Base-by-base conservation (phyloP, 257 asterid genomes). In the Linaria vulgaris region DNA sequence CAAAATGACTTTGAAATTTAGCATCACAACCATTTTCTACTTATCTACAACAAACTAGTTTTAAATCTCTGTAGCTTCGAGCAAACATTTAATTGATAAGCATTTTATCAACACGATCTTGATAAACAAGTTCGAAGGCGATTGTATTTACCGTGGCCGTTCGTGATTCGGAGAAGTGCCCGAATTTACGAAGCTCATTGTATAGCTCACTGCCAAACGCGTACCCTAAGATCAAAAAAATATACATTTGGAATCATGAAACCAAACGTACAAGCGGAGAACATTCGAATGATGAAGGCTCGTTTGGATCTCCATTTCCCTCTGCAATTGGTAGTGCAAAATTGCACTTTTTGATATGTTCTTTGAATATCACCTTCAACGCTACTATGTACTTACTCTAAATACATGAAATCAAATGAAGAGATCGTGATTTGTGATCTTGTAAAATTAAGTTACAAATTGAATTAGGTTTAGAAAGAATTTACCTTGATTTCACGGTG, bases 301-400 rank as follows among this genome's bases (percentile, higher is more conserved):
- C 15, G 71, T 79, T 43, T 94, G 97, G 63, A 94, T 94, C 82
- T 87, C 95, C 97, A 94, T 87, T 66, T 94, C 99, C 75, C 99
- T 84, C 66, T 76, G 72, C 67, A 94, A 64, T 67, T 94, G 99
- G 69, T 88, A n/a, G 85, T 48, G 78, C 82, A 76, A 94, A 67
- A 56, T 77, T 71, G 75, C 87, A 83, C 82, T 87, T 90, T 59
- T 84, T 95, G 15, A 90, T 80, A 34, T 90, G 99, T 82, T 78
- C 86, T 78, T 85, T 94, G 77, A 85, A 94, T 39, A 94, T 75
- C 63, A 90, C 84, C 79, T 94, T 90, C 82, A 94, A 48, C 51
- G 97, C 99, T 77, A 92, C 95, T 46, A 89, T 83, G 39, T 77
- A 83, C 75, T 85, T 76, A 53, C 80, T 82, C 96, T 91, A 43